Percentiles rank a stretch among this genome's conserved stretches.
phyloP scores from a whole-genome alignment of 176 grass and related monocot species.

The Chloris gayana region DNA sequence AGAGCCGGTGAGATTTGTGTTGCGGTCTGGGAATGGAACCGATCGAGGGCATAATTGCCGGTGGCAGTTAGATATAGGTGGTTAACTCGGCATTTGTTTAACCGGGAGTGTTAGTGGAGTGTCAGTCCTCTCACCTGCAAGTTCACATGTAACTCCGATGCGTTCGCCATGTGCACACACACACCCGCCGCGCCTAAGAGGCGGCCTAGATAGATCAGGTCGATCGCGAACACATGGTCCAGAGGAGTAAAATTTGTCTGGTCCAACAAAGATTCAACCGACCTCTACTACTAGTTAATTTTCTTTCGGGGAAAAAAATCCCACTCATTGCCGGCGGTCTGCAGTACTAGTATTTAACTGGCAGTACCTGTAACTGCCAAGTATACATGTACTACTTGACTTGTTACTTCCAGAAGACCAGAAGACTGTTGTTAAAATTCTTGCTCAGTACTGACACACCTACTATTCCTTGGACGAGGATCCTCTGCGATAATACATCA shows the following conservation, averaged over 20 bases:
- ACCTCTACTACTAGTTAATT: background rate
- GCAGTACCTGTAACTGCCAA: too few species aligned
- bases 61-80: slow-evolving; percentile 16
- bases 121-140: slow-evolving; percentile 11
- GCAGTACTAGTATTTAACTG: background rate
- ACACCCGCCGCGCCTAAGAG: background rate
- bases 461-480: too few species aligned
- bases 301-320: too few species aligned
- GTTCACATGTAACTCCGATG: slow-evolving; percentile 16
- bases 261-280: background rate
- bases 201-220: slow-evolving; percentile 18
- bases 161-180: slow-evolving; percentile 1
- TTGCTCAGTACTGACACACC: background rate
- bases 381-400: background rate
- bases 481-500: too few species aligned
- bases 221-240: background rate
- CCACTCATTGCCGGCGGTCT: too few species aligned
- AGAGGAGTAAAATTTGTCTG: background rate
- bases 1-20: background rate
- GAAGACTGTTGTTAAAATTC: background rate
- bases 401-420: background rate
- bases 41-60: background rate
- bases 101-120: background rate
- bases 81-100: slow-evolving; percentile 3
- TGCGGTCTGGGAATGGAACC: background rate